A percentile compares a stretch with the other conserved stretches of the same genome.
These are phyloP conservation scores for Aethionema arabicum DNA, from an alignment of 345 rosid species.

Conservation along the genomic window DNA sequence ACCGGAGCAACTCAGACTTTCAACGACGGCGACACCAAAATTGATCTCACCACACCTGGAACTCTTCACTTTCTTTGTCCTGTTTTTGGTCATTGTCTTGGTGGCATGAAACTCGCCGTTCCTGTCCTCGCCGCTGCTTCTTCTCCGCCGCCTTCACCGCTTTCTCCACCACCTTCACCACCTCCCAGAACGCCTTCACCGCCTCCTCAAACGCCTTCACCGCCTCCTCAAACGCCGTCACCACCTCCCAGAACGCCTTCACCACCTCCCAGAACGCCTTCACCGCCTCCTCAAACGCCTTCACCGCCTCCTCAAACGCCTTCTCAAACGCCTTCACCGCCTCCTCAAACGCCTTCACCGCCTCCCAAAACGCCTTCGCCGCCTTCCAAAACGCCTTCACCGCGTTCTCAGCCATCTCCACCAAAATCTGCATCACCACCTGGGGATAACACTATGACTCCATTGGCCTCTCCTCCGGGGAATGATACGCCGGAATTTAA, in stretches of 20 bases:
- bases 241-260: constrained; percentile 8
- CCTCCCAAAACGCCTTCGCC: no score
- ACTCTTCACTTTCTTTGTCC: constrained; percentile 34
- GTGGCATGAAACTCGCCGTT: constrained; percentile 42
- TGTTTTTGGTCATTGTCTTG: constrained; percentile 25
- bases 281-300: not conserved
- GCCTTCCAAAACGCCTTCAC: not conserved
- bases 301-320: not conserved
- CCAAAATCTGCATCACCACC: not conserved
- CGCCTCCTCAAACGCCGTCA: not conserved
- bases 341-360: not conserved
- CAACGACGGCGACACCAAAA: constrained; percentile 30
- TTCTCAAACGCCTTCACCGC: no score
- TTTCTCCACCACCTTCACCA: constrained; percentile 15
- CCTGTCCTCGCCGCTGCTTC: constrained; percentile 24
- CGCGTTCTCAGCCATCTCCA: not conserved
- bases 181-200: constrained; percentile 6
- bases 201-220: constrained; percentile 12
- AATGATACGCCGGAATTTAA: constrained; percentile 5
- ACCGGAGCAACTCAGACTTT: constrained; percentile 20
- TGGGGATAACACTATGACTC: not conserved
- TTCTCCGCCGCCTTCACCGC: constrained; percentile 16
- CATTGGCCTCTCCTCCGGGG: constrained; percentile 25
- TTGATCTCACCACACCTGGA: constrained; percentile 30
- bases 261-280: not conserved